Evolutionary conservation across 2,329 filamentous ascomycete species (phyloP).

Genomic region (Polychaeton citri): DNA sequence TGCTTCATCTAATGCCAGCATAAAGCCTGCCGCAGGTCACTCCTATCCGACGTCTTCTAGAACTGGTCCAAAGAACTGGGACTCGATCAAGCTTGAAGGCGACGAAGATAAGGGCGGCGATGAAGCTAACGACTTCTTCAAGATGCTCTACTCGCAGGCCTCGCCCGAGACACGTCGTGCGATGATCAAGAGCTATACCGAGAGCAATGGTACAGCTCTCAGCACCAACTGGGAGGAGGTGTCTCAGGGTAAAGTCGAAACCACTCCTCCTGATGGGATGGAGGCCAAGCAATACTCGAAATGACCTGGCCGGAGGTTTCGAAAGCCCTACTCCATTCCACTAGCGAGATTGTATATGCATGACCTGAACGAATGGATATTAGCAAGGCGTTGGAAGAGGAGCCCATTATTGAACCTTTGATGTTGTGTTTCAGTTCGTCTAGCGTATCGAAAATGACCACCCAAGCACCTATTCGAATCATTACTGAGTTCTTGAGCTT

Average conservation of each 20-base stretch:
- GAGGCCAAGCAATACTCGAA: conserved; percentile 57
- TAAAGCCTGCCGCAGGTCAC: conserved; percentile 28
- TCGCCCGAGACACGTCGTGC: conserved; percentile 72
- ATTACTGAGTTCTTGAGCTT: too few species aligned
- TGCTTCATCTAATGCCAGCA: neutral
- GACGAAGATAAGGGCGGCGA: conserved; percentile 40
- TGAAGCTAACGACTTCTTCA: conserved; percentile 74
- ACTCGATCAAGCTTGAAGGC: conserved; percentile 46
- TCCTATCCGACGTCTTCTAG: conserved; percentile 79
- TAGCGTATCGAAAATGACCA: too few species aligned
- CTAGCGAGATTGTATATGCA: too few species aligned
- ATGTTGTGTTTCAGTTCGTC: too few species aligned
- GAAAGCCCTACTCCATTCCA: too few species aligned
- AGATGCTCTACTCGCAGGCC: conserved; percentile 66
- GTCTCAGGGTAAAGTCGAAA: conserved; percentile 55
- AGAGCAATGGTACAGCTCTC: conserved; percentile 84
- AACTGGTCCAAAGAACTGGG: conserved; percentile 81
- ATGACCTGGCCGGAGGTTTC: conserved; percentile 3
- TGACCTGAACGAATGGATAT: neutral
- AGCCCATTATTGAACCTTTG: too few species aligned
- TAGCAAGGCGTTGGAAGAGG: neutral
- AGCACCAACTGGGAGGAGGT: conserved; percentile 91
- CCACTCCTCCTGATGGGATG: conserved; percentile 61
- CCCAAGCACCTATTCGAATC: too few species aligned
- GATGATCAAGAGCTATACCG: conserved; percentile 94